Base-by-base conservation (phyloP, 1,139 yeast genomes). In the Schwanniomyces etchellsii region DNA sequence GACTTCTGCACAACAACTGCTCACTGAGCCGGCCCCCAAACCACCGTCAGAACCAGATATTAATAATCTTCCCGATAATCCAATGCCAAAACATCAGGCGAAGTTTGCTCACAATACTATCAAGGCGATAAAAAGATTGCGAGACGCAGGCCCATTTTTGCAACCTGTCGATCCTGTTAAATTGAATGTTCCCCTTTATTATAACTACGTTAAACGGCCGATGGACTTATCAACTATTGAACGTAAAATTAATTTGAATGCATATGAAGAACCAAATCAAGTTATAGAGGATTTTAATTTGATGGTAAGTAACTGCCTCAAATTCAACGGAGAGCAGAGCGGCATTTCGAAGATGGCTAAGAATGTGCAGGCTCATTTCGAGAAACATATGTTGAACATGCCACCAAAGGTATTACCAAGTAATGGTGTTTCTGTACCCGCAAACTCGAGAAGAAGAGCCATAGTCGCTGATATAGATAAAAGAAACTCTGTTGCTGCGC, bases 151-250 rank as follows among this genome's bases (percentile, higher is more conserved):
- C 16, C 98, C 98, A 3, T 91, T 91, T 52, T 50, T 85, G 29
- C 77, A 68, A 34, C 98, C 98, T 0, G 99, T 91, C 24, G 97
- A 91, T 51, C 82, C 75, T 3, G 80, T 84, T 33, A 86, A 85
- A 51, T 72, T 88, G 41, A 88, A 89, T 48, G 83, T 93, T 36
- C 99, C 98, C 3, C 77, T 84, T 36, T 91, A 91, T 55, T 85
- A 81, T 54, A 86, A 86, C 48, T 78, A 77, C 47, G 78, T 93
- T 45, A 72, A 74, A 39, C 68, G 83, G 43, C 99, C 99, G 24
- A 91, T 93, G 97, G 97, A 89, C 55, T 65, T 91, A 29, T 74
- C 89, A 4, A 88, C 97, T 3, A 84, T 91, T 44, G 98, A 93
- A 55, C 74, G 74, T 44, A 91, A 89, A 55, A 60, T 89, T 28